Conservation (phyloP, 2,329 filamentous ascomycete species). For the Neonectria hederae region DNA sequence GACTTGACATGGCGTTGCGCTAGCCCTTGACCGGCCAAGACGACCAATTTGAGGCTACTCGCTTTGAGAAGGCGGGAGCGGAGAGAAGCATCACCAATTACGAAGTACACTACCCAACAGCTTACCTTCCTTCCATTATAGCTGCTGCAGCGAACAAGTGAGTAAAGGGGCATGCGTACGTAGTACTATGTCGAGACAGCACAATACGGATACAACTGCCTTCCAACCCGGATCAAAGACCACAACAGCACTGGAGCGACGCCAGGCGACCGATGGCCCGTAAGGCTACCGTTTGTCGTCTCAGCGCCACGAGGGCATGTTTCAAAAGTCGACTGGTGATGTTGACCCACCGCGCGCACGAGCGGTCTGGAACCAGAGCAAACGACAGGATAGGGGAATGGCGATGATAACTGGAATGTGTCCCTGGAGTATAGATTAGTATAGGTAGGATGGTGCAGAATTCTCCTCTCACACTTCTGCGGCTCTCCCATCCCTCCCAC, state of each 20-base stretch:
- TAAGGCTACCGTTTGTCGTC: neutral
- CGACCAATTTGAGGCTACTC: neutral
- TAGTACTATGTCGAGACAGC: neutral
- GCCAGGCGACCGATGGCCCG: neutral
- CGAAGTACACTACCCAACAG: neutral
- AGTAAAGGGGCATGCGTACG: neutral
- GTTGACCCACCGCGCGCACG: slow-evolving; percentile 11
- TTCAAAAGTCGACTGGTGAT: slow-evolving; percentile 18
- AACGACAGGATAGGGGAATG: neutral
- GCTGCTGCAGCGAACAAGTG: neutral
- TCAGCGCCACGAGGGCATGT: slow-evolving; percentile 11
- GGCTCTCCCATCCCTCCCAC: neutral
- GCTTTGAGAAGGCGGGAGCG: slow-evolving; percentile 1
- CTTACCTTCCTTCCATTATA: neutral
- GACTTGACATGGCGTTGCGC: slow-evolving; percentile 5
- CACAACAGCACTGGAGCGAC: neutral
- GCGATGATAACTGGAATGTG: neutral
- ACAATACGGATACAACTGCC: neutral
- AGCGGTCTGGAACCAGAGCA: neutral
- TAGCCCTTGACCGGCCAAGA: slow-evolving; percentile 1
- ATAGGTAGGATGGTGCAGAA: neutral
- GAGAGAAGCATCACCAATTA: neutral
- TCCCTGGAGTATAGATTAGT: neutral
- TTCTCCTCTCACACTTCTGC: neutral
- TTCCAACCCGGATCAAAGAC: neutral